A percentile compares a stretch with the other conserved stretches of the same genome.
phyloP scores from a whole-genome alignment of 345 rosid species.

The Atalantia buxifolia region DNA sequence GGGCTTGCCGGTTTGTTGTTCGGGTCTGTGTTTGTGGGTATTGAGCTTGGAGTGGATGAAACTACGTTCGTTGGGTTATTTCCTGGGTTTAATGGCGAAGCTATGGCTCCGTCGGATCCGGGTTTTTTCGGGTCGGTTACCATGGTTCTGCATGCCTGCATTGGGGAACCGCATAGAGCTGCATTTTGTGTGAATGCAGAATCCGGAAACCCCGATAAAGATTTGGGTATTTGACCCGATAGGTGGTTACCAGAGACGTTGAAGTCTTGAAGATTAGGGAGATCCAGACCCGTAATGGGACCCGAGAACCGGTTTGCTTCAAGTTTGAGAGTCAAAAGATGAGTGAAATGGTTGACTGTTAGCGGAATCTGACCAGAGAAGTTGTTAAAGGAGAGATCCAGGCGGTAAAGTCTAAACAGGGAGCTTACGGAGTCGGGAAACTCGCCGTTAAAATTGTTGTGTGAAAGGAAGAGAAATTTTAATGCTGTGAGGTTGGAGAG shows the following conservation, averaged over 20 bases:
- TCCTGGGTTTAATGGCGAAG: slow-evolving; percentile 49
- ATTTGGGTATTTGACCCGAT: slow-evolving; percentile 64
- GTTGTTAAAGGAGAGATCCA: slow-evolving; percentile 80
- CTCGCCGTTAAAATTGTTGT: slow-evolving; percentile 62
- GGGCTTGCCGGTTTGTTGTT: slow-evolving; percentile 17
- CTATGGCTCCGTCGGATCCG: slow-evolving; percentile 60
- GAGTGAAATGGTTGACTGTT: slow-evolving; percentile 46
- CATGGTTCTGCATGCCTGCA: slow-evolving; percentile 35
- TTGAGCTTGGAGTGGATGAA: slow-evolving; percentile 66
- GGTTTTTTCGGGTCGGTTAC: slow-evolving; percentile 52
- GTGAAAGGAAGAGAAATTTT: slow-evolving; percentile 74
- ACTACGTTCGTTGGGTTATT: slow-evolving; percentile 37
- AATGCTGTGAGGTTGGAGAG: slow-evolving; percentile 64
- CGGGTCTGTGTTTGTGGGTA: slow-evolving; percentile 20
- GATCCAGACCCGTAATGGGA: slow-evolving; percentile 34
- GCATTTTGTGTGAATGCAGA: slow-evolving; percentile 55
- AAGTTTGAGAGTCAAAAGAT: slow-evolving; percentile 73
- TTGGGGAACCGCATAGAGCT: slow-evolving; percentile 72
- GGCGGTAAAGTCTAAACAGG: slow-evolving; percentile 62
- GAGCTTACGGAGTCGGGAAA: slow-evolving; percentile 51
- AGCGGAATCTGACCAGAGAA: slow-evolving; percentile 67
- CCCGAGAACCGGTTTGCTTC: slow-evolving; percentile 66
- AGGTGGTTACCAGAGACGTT: slow-evolving; percentile 66
- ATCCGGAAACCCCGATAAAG: slow-evolving; percentile 53
- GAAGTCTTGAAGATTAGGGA: slow-evolving; percentile 68